Conservation (phyloP, 495 filamentous ascomycete genomes). For the Cryomyces minteri region DNA sequence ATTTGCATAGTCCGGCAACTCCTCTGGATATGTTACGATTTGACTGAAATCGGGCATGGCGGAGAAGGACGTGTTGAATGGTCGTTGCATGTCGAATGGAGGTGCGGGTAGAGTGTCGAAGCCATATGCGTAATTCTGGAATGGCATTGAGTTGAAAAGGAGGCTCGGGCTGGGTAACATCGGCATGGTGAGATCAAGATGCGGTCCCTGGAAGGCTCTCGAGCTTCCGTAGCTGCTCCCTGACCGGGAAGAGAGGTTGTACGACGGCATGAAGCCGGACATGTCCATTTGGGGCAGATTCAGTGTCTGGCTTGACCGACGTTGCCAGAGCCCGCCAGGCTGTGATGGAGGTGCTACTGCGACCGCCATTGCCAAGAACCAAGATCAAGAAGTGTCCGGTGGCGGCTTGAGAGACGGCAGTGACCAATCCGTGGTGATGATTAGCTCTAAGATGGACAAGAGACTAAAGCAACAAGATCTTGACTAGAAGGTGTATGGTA, state of each 20-base stretch:
- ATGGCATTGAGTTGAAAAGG: conserved; percentile 4
- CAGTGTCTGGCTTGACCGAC: conserved; percentile 8
- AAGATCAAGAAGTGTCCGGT: too few species aligned
- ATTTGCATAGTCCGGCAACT: too few species aligned
- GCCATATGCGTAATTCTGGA: conserved; percentile 12
- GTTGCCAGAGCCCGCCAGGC: conserved; percentile 13
- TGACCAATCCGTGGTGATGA: too few species aligned
- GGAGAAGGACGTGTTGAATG: background rate
- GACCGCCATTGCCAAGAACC: too few species aligned
- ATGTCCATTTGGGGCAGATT: conserved; percentile 12
- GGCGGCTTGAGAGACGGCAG: too few species aligned
- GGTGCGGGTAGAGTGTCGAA: conserved; percentile 12
- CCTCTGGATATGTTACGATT: too few species aligned
- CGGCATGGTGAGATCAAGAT: conserved; percentile 14
- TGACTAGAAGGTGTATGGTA: too few species aligned
- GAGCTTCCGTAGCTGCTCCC: conserved; percentile 5
- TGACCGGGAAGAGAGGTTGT: conserved; percentile 8
- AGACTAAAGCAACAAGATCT: too few species aligned
- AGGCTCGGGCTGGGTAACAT: conserved; percentile 6
- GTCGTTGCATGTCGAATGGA: conserved; percentile 12
- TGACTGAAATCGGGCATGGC: too few species aligned
- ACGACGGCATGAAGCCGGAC: conserved; percentile 8
- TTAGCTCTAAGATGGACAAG: too few species aligned
- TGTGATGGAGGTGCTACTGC: background rate
- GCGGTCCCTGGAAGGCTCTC: conserved; percentile 8